These are phyloP conservation scores for Lachnellula arida DNA, from an alignment of 2,329 filamentous ascomycete genomes.

Conservation along the genomic window DNA sequence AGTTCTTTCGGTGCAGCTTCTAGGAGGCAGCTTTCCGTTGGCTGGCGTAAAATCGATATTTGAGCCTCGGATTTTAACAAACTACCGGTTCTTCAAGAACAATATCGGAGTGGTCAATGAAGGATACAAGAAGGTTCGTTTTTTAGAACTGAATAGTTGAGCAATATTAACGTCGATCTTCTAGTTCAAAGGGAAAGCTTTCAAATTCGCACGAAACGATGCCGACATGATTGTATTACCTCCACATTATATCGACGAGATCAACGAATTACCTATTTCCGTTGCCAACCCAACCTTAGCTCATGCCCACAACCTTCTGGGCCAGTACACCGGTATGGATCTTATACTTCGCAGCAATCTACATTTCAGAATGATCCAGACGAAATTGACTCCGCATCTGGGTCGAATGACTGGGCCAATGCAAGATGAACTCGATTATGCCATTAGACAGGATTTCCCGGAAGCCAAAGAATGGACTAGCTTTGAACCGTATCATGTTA, in stretches of 20 bases:
- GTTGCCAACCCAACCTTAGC: conserved; percentile 5
- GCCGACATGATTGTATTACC: conserved; percentile 4
- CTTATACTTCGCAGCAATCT: conserved; percentile 1
- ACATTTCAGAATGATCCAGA: background rate
- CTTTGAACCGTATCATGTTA: background rate
- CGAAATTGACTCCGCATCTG: background rate
- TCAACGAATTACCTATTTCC: background rate
- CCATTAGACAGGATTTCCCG: background rate
- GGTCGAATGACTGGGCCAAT: background rate
- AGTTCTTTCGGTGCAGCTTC: too few species aligned
- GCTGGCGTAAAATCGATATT: background rate
- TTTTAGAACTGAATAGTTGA: background rate
- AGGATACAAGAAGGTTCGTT: background rate
- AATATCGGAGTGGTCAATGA: background rate
- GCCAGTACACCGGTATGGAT: background rate
- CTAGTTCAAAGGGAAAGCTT: background rate
- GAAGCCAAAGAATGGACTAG: background rate
- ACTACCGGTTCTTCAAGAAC: background rate
- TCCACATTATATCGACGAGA: background rate
- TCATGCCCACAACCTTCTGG: conserved; percentile 4
- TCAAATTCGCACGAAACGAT: background rate
- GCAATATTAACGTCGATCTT: background rate
- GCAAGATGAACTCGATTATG: conserved; percentile 3
- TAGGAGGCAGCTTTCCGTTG: background rate
- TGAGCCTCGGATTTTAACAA: background rate